These are phyloP conservation scores for Ogataea ramenticola DNA, from an alignment of 805 yeast genomes.

Conservation along the genomic window DNA sequence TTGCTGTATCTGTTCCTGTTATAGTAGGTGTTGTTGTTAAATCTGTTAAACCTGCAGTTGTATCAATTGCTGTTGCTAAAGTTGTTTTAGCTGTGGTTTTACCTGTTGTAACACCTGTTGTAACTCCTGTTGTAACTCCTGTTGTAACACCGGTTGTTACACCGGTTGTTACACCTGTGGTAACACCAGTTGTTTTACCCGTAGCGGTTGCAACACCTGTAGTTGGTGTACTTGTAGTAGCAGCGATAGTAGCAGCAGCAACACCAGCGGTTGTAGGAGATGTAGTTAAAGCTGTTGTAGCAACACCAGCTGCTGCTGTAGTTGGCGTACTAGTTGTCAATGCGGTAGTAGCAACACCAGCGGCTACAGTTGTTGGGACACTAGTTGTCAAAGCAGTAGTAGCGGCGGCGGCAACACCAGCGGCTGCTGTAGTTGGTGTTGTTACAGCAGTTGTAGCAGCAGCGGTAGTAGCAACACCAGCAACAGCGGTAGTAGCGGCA, in stretches of 20 bases:
- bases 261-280: slow-evolving; percentile 1
- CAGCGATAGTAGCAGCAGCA: slow-evolving; percentile 2
- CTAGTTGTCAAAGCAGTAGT: slow-evolving; percentile 1
- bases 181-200: slow-evolving; percentile 1
- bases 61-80: slow-evolving; percentile 1
- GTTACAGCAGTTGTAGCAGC: slow-evolving; percentile 4
- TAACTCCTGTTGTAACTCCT: slow-evolving; percentile 1
- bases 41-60: slow-evolving; percentile 1
- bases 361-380: slow-evolving; percentile 2
- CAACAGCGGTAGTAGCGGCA: slow-evolving; percentile 2
- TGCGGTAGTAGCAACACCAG: too few relatives aligned
- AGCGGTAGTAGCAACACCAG: slow-evolving; percentile 3
- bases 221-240: slow-evolving; percentile 1
- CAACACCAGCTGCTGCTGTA: slow-evolving; percentile 3
- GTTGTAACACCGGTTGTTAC: slow-evolving; percentile 2
- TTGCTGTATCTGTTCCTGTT: neutral
- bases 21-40: slow-evolving; percentile 1
- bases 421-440: slow-evolving; percentile 2
- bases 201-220: slow-evolving; percentile 3
- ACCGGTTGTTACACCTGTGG: neutral
- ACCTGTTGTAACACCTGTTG: slow-evolving; percentile 9
- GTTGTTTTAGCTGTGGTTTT: slow-evolving; percentile 22
- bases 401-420: slow-evolving; percentile 5
- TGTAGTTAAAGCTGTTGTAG: slow-evolving; percentile 5
- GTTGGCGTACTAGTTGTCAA: too few relatives aligned